Conservation (phyloP, 257 asterid species). For the Solanum rostratum region DNA sequence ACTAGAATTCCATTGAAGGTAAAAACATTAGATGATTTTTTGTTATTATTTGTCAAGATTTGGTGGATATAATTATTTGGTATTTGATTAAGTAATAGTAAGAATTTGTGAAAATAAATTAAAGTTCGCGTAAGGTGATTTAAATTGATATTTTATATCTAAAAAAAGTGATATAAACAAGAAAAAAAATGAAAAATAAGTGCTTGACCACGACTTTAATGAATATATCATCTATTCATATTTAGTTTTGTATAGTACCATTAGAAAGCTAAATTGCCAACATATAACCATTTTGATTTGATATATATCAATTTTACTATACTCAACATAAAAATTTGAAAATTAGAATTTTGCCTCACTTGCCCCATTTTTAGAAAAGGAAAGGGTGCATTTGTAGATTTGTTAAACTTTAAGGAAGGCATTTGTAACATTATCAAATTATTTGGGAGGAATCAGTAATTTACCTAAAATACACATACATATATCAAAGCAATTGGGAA, state of each 20-base stretch:
- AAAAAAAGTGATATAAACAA: neutral
- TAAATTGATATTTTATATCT: neutral
- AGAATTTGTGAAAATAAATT: no score
- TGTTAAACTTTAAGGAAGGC: neutral
- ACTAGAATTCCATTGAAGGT: neutral
- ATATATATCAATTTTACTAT: neutral
- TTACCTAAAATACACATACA: neutral
- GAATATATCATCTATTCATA: neutral
- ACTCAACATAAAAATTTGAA: no score
- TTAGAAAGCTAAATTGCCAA: neutral
- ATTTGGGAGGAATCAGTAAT: neutral
- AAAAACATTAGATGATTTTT: no score
- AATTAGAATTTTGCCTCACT: neutral
- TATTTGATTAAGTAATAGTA: no score
- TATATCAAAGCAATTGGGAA: neutral
- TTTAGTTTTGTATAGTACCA: neutral
- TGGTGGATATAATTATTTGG: no score
- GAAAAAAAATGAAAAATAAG: accelerated
- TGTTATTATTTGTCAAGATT: no score
- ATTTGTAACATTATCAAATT: neutral
- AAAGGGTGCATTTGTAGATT: neutral
- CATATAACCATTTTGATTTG: neutral
- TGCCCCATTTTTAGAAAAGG: neutral
- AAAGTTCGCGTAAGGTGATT: no score
- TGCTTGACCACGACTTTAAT: neutral